Evolutionary conservation across 208 protist genomes (phyloP), one percentile per base, ranked within the genome.

Genomic region (Leishmania mexicana): DNA sequence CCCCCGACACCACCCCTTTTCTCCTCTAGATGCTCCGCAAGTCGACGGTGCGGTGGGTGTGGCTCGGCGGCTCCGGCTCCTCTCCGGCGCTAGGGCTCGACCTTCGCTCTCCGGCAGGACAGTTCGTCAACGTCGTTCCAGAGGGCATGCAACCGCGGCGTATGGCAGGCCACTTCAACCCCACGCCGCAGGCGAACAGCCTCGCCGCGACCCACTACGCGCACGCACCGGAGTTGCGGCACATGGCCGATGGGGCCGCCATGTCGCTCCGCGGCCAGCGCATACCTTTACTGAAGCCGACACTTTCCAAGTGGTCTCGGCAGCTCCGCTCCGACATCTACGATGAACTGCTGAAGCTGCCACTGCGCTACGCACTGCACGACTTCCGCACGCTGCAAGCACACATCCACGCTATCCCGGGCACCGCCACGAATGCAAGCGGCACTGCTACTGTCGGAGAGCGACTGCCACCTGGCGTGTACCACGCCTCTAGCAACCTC

Each of bases 271-370:
- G 87, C 13, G 78, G 90, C 19, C 83, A 82, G 53, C 83, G 79
- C 57, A 54, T 83, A 28, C 75, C 87, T 0, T 28, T 85, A 28
- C 78, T 81, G 31, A 86, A 88, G 75, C 87, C 80, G 4, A 21
- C 28, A 35, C 84, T 87, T 15, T 62, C 84, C 10, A 92, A 90
- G 60, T 96, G 90, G 89, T 90, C 89, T 31, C 86, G 89, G 3
- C 79, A 64, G 6, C 90, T 97, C 1, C 90, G 92, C 7, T 84
- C 89, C 11, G 93, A 96, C 49, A 87, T 97, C 65, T 97, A 97
- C 87, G 95, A 96, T 65, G 95, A 97, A 76, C 82, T 97, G 62
- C 78, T 96, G 75, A 97, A 97, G 83, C 83, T 97, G 28, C 95
- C 95, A 15, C 77, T 97, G 62, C 92, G 95, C 15, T 97, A 87